Evolutionary conservation across 176 grass and related monocot species (phyloP).

Genomic region (Oropetium thomaeum): DNA sequence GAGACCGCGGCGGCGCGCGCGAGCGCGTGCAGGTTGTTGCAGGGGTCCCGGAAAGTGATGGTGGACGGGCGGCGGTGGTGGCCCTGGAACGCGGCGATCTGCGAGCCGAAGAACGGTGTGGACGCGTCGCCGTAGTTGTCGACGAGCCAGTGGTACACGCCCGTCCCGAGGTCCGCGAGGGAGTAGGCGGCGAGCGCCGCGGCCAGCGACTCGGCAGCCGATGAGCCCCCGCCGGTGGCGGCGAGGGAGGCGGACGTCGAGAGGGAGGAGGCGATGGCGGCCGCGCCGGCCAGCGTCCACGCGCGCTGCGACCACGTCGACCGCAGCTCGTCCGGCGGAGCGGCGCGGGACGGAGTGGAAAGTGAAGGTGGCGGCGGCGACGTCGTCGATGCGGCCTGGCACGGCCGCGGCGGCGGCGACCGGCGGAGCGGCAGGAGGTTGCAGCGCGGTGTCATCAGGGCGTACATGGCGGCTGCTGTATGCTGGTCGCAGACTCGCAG

Average conservation of each 20-base stretch:
- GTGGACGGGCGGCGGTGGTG: constrained; percentile 77
- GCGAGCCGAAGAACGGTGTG: constrained; percentile 56
- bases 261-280: constrained; percentile 58
- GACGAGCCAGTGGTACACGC: constrained; percentile 87
- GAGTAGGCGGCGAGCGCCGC: constrained; percentile 51
- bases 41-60: constrained; percentile 56
- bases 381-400: constrained; percentile 39
- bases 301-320: constrained; percentile 80
- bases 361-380: background rate
- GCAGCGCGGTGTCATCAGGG: constrained; percentile 48
- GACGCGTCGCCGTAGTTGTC: constrained; percentile 86
- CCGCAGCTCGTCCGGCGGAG: constrained; percentile 46
- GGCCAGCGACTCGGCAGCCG: constrained; percentile 31
- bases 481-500: background rate
- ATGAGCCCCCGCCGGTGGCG: constrained; percentile 1
- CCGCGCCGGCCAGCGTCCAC: constrained; percentile 68
- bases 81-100: constrained; percentile 90
- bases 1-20: constrained; percentile 45
- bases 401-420: background rate
- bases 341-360: constrained; percentile 8
- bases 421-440: constrained; percentile 24
- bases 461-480: constrained; percentile 33
- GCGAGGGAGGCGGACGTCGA: constrained; percentile 51
- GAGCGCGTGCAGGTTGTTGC: constrained; percentile 78
- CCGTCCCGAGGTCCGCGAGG: constrained; percentile 70